phyloP scores from a whole-genome alignment of 768 basidiomycete species.

The Saitozyma podzolica region DNA sequence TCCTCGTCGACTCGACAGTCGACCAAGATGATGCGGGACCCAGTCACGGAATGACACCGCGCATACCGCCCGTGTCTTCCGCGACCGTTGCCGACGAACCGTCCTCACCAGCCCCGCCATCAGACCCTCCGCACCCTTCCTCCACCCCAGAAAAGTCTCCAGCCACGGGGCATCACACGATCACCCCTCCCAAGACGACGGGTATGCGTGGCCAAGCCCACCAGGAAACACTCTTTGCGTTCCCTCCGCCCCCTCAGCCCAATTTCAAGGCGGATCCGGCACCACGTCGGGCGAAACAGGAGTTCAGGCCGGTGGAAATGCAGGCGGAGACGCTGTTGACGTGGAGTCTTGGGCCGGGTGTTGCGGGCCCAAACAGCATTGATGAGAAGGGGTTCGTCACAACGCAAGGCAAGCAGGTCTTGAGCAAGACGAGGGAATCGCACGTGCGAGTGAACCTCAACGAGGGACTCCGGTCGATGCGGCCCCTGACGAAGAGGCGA shows the following conservation, averaged over 20 bases:
- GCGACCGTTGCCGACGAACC: not conserved
- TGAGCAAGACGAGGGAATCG: not conserved
- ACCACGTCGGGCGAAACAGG: not conserved
- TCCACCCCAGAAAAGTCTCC: not conserved
- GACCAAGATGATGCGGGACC: not conserved
- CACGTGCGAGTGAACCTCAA: not conserved
- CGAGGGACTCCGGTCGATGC: not conserved
- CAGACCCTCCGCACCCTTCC: not conserved
- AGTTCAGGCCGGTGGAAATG: conserved; percentile 29
- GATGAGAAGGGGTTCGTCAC: not conserved
- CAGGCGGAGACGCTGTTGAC: conserved; percentile 38
- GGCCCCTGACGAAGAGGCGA: not conserved
- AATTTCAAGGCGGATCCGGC: conserved; percentile 5
- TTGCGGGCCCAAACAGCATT: not conserved
- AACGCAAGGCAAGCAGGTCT: not conserved
- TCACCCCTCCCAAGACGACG: conserved; percentile 32
- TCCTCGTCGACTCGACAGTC: not conserved
- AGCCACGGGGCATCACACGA: conserved; percentile 13
- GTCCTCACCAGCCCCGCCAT: not conserved
- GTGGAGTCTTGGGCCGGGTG: conserved; percentile 25
- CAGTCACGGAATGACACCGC: not conserved
- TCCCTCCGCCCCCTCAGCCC: conserved; percentile 27
- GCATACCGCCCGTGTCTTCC: not conserved
- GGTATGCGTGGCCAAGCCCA: conserved; percentile 3
- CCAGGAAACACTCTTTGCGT: conserved; percentile 23